These are phyloP conservation scores for Blastocystis sp. DNA, from an alignment of 352 stramenopile genomes.

Conservation along the genomic window DNA sequence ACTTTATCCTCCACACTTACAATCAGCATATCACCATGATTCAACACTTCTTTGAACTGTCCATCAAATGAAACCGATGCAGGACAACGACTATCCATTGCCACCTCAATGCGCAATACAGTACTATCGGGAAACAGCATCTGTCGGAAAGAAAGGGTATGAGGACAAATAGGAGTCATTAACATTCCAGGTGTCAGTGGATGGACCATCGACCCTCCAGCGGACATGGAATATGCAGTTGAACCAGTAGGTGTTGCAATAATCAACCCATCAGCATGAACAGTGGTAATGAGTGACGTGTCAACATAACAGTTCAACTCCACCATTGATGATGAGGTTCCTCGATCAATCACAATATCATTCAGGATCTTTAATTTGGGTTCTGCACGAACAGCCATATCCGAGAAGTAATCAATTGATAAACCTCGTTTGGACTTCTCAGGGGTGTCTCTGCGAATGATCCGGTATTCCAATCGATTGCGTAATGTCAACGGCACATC, in stretches of 20 bases:
- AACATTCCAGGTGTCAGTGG: conserved; percentile 89
- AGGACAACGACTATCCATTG: conserved; percentile 67
- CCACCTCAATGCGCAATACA: conserved; percentile 79
- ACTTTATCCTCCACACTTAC: conserved; percentile 68
- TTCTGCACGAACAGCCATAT: background rate
- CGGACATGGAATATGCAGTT: conserved; percentile 92
- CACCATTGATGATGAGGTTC: conserved; percentile 77
- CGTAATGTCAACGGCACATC: conserved; percentile 64
- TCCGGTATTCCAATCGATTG: conserved; percentile 57
- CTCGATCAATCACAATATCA: conserved; percentile 93
- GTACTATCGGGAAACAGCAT: conserved; percentile 82
- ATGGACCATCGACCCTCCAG: conserved; percentile 91
- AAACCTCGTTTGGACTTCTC: background rate
- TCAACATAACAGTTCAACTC: conserved; percentile 93
- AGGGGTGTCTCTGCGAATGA: conserved; percentile 25
- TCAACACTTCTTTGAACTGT: conserved; percentile 78
- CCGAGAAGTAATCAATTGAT: background rate
- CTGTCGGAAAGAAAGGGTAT: conserved; percentile 85
- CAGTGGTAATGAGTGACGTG: conserved; percentile 63
- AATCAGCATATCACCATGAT: conserved; percentile 76
- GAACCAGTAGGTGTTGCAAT: conserved; percentile 92
- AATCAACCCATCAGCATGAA: conserved; percentile 92
- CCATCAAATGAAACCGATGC: conserved; percentile 83
- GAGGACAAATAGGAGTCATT: conserved; percentile 94
- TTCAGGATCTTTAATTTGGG: conserved; percentile 85